Conservation (phyloP, 495 filamentous ascomycete genomes). For the Neurospora discreta region DNA sequence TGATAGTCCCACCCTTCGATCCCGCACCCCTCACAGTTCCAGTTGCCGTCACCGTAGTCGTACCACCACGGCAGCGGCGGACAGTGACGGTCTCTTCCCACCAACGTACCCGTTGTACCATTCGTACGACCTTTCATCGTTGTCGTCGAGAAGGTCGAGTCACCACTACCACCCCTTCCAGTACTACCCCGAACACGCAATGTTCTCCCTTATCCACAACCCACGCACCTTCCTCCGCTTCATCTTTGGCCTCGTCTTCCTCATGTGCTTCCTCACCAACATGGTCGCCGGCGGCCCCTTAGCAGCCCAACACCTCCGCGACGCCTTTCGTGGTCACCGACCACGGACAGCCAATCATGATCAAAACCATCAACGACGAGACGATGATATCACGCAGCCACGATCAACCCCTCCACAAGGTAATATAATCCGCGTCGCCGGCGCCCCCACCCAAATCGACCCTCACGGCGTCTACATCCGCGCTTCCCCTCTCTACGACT, state of each 20-base stretch:
- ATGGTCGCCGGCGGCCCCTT: not conserved
- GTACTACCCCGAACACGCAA: not conserved
- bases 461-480: constrained; percentile 36
- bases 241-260: not conserved
- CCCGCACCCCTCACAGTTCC: not conserved
- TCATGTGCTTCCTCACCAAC: not conserved
- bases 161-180: no score
- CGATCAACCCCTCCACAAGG: not conserved
- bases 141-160: no score
- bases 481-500: constrained; percentile 25
- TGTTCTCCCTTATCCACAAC: not conserved
- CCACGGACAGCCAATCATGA: not conserved
- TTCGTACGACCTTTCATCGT: not conserved
- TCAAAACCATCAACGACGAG: not conserved
- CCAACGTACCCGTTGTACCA: not conserved
- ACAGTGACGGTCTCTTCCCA: not conserved
- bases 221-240: not conserved
- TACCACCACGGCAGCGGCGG: not conserved
- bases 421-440: not conserved
- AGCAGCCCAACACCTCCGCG: not conserved
- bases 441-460: constrained; percentile 18
- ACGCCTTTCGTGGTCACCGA: not conserved
- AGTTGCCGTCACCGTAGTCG: not conserved
- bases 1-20: not conserved
- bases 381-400: not conserved